phyloP scores from a whole-genome alignment of 805 yeast genomes.

The Cyberlindnera nakhonratchasimensis region DNA sequence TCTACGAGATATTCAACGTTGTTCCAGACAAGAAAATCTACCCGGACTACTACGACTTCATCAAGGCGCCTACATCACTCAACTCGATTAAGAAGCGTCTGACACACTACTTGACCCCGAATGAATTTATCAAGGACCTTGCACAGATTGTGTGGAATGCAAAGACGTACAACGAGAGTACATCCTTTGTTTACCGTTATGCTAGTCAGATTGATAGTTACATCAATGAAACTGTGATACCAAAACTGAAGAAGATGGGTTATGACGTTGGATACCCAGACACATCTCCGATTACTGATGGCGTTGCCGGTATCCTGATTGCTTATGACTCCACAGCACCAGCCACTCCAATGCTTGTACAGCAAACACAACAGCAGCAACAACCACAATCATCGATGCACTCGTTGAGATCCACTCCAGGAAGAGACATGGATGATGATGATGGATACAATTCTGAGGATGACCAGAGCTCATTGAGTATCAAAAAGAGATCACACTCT shows the following conservation, averaged over 20 bases:
- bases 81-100: constrained; percentile 63
- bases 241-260: constrained; percentile 31
- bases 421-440: constrained; percentile 13
- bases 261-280: constrained; percentile 41
- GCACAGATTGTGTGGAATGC: constrained; percentile 92
- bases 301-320: constrained; percentile 21
- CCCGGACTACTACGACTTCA: constrained; percentile 76
- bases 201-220: constrained; percentile 51
- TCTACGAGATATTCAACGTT: constrained; percentile 58
- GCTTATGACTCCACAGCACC: constrained; percentile 13
- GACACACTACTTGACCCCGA: constrained; percentile 54
- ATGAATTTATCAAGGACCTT: constrained; percentile 70
- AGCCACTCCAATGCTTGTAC: not conserved
- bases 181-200: constrained; percentile 61
- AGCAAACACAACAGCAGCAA: not conserved
- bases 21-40: constrained; percentile 67
- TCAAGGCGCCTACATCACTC: constrained; percentile 78
- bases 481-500: constrained; percentile 10
- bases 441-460: constrained; percentile 15
- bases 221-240: constrained; percentile 34
- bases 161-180: constrained; percentile 71
- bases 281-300: constrained; percentile 23
- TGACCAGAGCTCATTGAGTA: constrained; percentile 2
- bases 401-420: constrained; percentile 14
- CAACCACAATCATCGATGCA: constrained; percentile 1